Evolutionary conservation across 306 rosid species (phyloP).

Genomic region (Urtica urens): DNA sequence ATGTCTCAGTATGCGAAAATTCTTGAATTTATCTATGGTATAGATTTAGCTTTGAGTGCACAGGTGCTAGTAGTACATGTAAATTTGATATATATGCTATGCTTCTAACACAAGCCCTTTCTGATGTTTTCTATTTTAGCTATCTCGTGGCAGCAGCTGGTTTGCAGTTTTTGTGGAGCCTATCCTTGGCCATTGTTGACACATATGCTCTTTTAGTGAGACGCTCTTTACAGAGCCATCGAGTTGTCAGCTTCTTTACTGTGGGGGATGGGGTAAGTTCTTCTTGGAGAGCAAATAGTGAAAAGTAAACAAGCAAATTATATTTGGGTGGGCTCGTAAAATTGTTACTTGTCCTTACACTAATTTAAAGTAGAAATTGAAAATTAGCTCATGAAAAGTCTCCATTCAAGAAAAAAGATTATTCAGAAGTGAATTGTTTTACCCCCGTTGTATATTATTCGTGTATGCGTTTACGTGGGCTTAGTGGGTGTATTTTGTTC

Average conservation of each 20-base stretch:
- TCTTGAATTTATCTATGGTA: background rate
- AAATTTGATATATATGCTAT: background rate
- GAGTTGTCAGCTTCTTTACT: constrained; percentile 49
- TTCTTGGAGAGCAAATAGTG: background rate
- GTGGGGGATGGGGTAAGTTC: constrained; percentile 88
- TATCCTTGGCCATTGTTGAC: constrained; percentile 57
- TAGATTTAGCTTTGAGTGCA: constrained; percentile 1
- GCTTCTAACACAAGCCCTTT: background rate
- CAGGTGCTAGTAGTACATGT: background rate
- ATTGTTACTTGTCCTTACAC: too few species aligned
- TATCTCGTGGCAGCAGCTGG: constrained; percentile 81
- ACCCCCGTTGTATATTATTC: too few species aligned
- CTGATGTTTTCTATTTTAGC: constrained; percentile 32
- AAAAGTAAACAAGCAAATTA: too few species aligned
- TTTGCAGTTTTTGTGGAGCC: constrained; percentile 68
- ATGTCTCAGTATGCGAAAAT: background rate
- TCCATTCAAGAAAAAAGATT: too few species aligned
- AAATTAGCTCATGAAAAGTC: too few species aligned
- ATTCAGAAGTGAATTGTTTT: too few species aligned
- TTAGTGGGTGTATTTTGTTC: too few species aligned
- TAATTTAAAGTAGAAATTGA: too few species aligned
- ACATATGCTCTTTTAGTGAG: constrained; percentile 66
- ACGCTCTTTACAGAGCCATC: constrained; percentile 60
- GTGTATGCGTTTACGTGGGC: too few species aligned
- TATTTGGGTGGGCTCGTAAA: too few species aligned